Base-by-base conservation (phyloP, 208 protist species). In the Crithidia expoeki region DNA sequence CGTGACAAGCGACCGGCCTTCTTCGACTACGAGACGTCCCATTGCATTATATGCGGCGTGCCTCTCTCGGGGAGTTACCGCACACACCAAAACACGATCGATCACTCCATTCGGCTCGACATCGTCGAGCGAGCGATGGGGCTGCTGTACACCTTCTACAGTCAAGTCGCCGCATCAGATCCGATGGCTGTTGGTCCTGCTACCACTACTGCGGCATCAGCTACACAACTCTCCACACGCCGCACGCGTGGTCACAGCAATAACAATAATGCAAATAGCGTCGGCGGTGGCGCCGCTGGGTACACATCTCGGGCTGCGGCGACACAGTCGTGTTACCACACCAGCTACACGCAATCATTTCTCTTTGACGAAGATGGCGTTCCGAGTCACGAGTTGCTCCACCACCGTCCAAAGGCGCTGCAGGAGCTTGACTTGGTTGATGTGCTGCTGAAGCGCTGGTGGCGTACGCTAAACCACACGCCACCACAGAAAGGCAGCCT, bases 121-220 rank as follows among this genome's bases (percentile, higher is more conserved):
- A 79, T 95, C n/a, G 50, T 93, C 34, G 77, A 85, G 73, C 70
- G 87, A 4, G 73, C 73, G 0, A 44, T 90, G 9, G 61, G 65
- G 21, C 57, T 90, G 10, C 49, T 89, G 2, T 57, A 83, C 28
- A 75, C 69, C 17, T 74, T 80, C 55, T 56, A 88, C 27, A 56
- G 51, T 25, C 70, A 75, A 62, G 34, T 56, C 23, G 9, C 11
- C 2, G 2, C 27, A 1, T 46, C 33, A 1, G 49, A 53, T 16
- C 23, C 50, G 28, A 17, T 30, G n/a, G 14, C 38, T 17, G 38
- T 14, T n/a, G n/a, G n/a, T 14, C 14, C 38, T 14, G 38, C 38
- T 14, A 44, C 38, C 7, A 44, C 23, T 32, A 16, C 23, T 4
- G 17, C 19, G 12, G 25, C 49, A 50, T 50, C 51, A n/a, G n/a